phyloP scores from a whole-genome alignment of 2,329 filamentous ascomycete genomes.

The Capronia epimyces region DNA sequence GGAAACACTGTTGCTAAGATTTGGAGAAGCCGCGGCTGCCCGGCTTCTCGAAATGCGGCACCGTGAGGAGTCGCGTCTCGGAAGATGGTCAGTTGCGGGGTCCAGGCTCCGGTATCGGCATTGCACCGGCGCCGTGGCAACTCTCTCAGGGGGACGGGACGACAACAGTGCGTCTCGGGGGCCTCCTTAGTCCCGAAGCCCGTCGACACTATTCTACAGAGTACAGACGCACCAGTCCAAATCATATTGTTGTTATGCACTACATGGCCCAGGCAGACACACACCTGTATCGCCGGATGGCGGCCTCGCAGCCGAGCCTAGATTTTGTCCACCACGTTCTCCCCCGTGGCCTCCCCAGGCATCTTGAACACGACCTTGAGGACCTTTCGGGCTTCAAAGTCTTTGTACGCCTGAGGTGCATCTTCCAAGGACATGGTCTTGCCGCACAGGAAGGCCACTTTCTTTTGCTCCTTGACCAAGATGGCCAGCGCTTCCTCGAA shows the following conservation, averaged over 20 bases:
- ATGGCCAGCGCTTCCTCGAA: conserved; percentile 27
- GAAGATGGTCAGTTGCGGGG: too few species aligned
- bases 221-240: too few species aligned
- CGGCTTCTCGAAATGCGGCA: neutral
- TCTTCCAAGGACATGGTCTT: conserved; percentile 29
- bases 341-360: conserved; percentile 17
- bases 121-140: too few species aligned
- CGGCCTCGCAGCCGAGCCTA: neutral
- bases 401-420: conserved; percentile 27
- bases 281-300: neutral
- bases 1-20: neutral
- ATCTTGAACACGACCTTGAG: conserved; percentile 27
- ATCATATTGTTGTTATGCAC: too few species aligned
- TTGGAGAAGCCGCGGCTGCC: neutral
- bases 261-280: too few species aligned
- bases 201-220: too few species aligned
- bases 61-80: neutral
- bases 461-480: conserved; percentile 29
- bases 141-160: too few species aligned
- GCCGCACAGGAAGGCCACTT: conserved; percentile 27
- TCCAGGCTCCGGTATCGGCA: too few species aligned
- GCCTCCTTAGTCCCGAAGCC: too few species aligned
- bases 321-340: conserved; percentile 39
- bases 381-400: conserved; percentile 28
- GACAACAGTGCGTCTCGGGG: too few species aligned